Base-by-base conservation (phyloP, 257 asterid genomes). In the Fraxinus americana region DNA sequence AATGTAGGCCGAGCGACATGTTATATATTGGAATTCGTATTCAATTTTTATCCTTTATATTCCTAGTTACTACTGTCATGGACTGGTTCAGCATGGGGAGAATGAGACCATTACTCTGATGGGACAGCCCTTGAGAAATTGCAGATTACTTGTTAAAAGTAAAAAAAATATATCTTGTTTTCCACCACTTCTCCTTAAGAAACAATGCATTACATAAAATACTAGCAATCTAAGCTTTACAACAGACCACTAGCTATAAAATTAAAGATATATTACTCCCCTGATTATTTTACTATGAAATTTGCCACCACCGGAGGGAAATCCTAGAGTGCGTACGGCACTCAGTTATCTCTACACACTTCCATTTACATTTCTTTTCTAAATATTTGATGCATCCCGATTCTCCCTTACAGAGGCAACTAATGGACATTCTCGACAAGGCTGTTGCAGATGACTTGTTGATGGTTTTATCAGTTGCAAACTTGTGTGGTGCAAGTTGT, bases 391-490 rank as follows among this genome's bases (percentile, higher is more conserved):
- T 25, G 30, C 73, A 36, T 50, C 75, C 71, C 78, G 41, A 76
- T 43, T 80, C 73, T 78, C 81, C 21, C 78, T 75, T 81, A 82
- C 94, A 94, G 99, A 85, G 84, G 39, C 86, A 84, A 76, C 89
- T 94, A 82, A 83, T 91, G 83, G 88, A 86, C 65, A 77, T 94
- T 70, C 86, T 94, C 67, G 90, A 91, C 85, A 91, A 92, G 86
- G 94, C 92, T 70, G 89, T 86, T 27, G 80, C 96, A 77, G 99
- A 94, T 77, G 99, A 94, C 65, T 81, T 90, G 14, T 79, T 92
- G 88, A 83, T 88, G 85, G 92, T 91, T 79, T 79, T 94, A 77
- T 89, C 92, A 19, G 89, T 92, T 74, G 92, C 97, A 61, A 91
- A 82, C 83, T 75, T 76, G 71, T 94, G 99, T 7, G 80, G 92